A percentile compares a stretch with the other conserved stretches of the same genome.
phyloP scores from a whole-genome alignment of 768 basidiomycete species.

The Serendipita indica region DNA sequence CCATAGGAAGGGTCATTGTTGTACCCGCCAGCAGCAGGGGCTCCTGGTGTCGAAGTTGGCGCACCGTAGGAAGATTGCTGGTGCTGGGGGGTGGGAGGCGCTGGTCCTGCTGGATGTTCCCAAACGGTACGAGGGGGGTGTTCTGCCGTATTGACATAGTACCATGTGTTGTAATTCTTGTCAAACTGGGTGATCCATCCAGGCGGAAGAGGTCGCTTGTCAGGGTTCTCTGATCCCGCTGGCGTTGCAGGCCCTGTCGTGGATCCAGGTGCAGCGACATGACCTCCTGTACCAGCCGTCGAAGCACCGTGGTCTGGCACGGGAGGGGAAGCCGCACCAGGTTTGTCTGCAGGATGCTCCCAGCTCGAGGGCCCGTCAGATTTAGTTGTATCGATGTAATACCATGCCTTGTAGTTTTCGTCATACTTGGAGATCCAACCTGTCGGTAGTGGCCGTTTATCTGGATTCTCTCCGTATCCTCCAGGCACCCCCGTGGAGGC shows the following conservation, averaged over 20 bases:
- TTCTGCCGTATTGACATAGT: constrained; percentile 12
- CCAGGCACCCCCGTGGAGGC: not conserved
- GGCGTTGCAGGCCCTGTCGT: not conserved
- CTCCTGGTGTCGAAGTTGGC: not conserved
- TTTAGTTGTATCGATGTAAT: constrained; percentile 9
- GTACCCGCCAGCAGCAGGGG: not conserved
- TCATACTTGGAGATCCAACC: constrained; percentile 13
- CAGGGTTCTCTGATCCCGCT: constrained; percentile 2
- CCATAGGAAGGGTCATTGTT: not conserved
- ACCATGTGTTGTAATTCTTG: constrained; percentile 10
- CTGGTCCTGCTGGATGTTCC: constrained; percentile 1
- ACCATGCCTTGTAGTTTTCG: constrained; percentile 10
- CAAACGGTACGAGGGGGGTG: not conserved
- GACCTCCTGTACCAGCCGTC: not conserved
- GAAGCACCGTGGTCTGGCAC: not conserved
- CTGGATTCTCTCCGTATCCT: not conserved
- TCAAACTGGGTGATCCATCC: constrained; percentile 14
- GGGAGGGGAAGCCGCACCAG: not conserved
- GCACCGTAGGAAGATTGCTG: not conserved
- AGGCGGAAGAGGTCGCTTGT: constrained; percentile 12
- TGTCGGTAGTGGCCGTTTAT: constrained; percentile 9
- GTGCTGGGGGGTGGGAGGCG: not conserved
- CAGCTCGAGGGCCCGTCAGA: not conserved
- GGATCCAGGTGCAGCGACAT: not conserved
- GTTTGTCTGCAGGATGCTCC: constrained; percentile 4